These are phyloP conservation scores for Aspergillus conjunctus DNA, from an alignment of 495 filamentous ascomycete genomes.

Conservation along the genomic window DNA sequence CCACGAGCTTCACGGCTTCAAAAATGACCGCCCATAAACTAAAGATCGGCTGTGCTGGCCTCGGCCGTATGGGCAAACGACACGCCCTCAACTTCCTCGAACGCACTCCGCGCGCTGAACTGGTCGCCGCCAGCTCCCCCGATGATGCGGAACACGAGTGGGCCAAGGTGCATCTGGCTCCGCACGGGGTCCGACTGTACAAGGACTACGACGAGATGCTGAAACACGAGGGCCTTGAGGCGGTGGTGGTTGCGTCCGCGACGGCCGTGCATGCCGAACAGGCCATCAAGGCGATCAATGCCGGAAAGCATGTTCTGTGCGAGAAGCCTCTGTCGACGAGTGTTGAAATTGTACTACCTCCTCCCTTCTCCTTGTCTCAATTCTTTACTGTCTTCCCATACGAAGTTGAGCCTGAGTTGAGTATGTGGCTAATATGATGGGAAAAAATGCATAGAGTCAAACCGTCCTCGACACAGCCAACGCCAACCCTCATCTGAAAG, in stretches of 20 bases:
- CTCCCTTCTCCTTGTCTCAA: background rate
- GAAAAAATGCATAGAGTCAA: too few relatives aligned
- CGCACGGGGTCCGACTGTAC: constrained; percentile 50
- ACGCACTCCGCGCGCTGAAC: constrained; percentile 52
- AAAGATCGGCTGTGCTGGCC: constrained; percentile 53
- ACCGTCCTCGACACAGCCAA: constrained; percentile 53
- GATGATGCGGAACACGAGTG: constrained; percentile 54
- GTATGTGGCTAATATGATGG: too few relatives aligned
- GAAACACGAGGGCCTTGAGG: constrained; percentile 54
- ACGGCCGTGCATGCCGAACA: constrained; percentile 60
- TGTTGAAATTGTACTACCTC: constrained; percentile 48
- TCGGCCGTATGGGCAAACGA: constrained; percentile 61
- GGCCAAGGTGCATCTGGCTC: constrained; percentile 50
- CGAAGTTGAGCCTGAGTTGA: too few relatives aligned
- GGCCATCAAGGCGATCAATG: constrained; percentile 57
- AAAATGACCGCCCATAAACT: constrained; percentile 50
- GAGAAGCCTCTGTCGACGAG: constrained; percentile 58
- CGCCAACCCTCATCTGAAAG: constrained; percentile 54
- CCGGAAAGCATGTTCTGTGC: constrained; percentile 56
- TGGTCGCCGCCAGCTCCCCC: constrained; percentile 55
- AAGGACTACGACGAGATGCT: constrained; percentile 61
- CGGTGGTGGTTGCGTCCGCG: constrained; percentile 54
- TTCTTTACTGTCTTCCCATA: background rate
- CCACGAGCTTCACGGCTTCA: too few relatives aligned
- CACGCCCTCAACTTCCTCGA: constrained; percentile 58